Evolutionary conservation across 108 stramenopile species (phyloP).

Genomic region (Skeletonema costatum): DNA sequence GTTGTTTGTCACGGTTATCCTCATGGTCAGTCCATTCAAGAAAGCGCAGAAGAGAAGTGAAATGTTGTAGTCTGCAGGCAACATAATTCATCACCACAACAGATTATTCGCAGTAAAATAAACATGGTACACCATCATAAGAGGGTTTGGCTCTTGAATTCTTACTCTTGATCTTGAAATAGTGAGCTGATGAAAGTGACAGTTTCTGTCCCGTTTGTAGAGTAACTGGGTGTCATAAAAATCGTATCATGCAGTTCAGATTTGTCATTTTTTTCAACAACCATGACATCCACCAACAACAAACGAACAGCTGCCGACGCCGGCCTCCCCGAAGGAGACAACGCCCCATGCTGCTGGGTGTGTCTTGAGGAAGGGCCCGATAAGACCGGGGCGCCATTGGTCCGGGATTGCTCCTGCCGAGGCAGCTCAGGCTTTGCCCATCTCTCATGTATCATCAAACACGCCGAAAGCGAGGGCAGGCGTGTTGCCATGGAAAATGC

Average conservation of each 20-base stretch:
- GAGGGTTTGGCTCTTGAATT: too few species aligned
- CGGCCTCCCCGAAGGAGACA: background rate
- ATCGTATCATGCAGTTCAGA: too few species aligned
- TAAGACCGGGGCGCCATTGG: background rate
- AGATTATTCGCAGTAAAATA: too few species aligned
- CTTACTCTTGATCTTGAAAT: too few species aligned
- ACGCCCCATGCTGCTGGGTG: slow-evolving; percentile 20
- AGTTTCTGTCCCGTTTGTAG: too few species aligned
- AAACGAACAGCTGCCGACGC: background rate
- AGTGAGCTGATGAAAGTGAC: too few species aligned
- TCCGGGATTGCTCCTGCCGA: slow-evolving; percentile 13
- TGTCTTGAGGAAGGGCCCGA: slow-evolving; percentile 16
- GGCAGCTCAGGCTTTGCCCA: slow-evolving; percentile 15
- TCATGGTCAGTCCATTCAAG: too few species aligned
- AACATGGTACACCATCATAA: too few species aligned
- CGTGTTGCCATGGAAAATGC: background rate
- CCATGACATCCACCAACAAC: background rate
- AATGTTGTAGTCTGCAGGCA: too few species aligned
- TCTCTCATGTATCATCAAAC: slow-evolving; percentile 14
- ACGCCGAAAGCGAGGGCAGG: slow-evolving; percentile 7
- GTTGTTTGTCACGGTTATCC: background rate
- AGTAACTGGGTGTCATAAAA: background rate
- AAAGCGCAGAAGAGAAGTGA: too few species aligned
- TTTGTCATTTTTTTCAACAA: background rate
- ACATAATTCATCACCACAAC: too few species aligned